phyloP scores from a whole-genome alignment of 106 monocot genomes.

The Dendrobium huoshanense region DNA sequence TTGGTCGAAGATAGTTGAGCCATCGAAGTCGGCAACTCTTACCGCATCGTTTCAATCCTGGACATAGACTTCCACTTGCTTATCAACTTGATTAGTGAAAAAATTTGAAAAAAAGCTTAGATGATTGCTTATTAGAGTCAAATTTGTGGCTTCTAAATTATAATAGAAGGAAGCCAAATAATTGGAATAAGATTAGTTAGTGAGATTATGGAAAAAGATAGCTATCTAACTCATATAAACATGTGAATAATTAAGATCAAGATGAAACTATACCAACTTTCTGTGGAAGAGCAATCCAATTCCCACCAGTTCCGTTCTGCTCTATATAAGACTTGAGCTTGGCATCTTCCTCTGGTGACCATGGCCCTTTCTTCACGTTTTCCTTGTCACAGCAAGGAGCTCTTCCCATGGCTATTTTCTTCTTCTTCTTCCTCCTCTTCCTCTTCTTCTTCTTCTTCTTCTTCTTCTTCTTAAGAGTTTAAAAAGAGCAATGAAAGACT shows the following conservation, averaged over 20 bases:
- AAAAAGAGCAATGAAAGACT: not conserved
- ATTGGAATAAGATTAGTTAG: too few relatives aligned
- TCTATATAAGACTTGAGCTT: conserved; percentile 90
- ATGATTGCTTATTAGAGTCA: not conserved
- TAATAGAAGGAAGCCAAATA: too few relatives aligned
- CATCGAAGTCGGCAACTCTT: conserved; percentile 95
- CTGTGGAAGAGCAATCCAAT: conserved; percentile 93
- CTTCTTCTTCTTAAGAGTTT: conserved; percentile 2
- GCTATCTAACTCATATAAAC: too few relatives aligned
- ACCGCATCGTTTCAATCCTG: conserved; percentile 82
- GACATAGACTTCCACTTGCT: not conserved
- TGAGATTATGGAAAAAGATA: too few relatives aligned
- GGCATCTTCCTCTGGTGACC: conserved; percentile 86
- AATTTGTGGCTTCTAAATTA: too few relatives aligned
- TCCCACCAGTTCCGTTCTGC: conserved; percentile 87
- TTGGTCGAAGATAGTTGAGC: conserved; percentile 92
- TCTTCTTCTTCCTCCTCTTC: too few relatives aligned
- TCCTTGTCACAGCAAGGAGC: conserved; percentile 91
- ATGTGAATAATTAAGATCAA: too few relatives aligned
- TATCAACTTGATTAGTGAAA: not conserved
- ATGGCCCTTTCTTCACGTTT: conserved; percentile 88
- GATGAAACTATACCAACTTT: conserved; percentile 53
- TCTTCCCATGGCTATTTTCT: conserved; percentile 19
- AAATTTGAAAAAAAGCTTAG: not conserved
- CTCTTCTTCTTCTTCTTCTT: not conserved